phyloP scores from a whole-genome alignment of 2,329 filamentous ascomycete species.

The Monosporascus sp. region DNA sequence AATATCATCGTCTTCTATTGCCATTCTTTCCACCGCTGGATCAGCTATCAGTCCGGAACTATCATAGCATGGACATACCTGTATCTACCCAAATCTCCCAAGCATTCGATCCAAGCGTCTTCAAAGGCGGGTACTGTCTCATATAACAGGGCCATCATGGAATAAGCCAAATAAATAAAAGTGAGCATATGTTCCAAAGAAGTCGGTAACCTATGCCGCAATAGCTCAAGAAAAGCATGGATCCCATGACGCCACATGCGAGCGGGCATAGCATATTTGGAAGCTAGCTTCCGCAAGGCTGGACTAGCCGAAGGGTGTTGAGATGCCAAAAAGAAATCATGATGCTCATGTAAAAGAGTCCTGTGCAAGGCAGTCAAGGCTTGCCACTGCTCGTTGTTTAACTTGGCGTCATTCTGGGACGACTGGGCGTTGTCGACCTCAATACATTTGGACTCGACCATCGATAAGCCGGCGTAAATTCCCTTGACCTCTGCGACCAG shows the following conservation, averaged over 20 bases:
- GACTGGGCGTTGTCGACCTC: constrained; percentile 67
- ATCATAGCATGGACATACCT: too few relatives aligned
- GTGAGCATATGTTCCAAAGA: constrained; percentile 85
- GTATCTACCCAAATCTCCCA: constrained; percentile 81
- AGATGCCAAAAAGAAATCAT: constrained; percentile 80
- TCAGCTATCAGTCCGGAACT: too few relatives aligned
- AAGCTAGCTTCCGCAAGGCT: constrained; percentile 62
- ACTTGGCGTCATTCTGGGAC: constrained; percentile 32
- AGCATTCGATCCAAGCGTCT: constrained; percentile 89
- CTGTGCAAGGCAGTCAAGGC: constrained; percentile 76
- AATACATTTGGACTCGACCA: constrained; percentile 85
- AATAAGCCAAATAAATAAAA: constrained; percentile 88
- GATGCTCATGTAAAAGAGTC: constrained; percentile 75
- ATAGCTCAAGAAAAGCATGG: constrained; percentile 73
- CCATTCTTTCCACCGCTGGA: too few relatives aligned
- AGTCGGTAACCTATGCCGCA: constrained; percentile 67
- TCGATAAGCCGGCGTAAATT: constrained; percentile 76
- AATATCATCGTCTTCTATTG: constrained; percentile 78
- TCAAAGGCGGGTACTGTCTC: constrained; percentile 80
- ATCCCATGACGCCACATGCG: constrained; percentile 94
- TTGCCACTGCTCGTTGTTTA: constrained; percentile 73
- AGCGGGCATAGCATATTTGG: constrained; percentile 85
- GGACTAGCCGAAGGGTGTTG: constrained; percentile 76
- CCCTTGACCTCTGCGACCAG: constrained; percentile 76
- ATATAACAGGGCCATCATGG: constrained; percentile 80